Base-by-base conservation (phyloP, 192 early-diverging fungal species). In the Umbelopsis sp. region DNA sequence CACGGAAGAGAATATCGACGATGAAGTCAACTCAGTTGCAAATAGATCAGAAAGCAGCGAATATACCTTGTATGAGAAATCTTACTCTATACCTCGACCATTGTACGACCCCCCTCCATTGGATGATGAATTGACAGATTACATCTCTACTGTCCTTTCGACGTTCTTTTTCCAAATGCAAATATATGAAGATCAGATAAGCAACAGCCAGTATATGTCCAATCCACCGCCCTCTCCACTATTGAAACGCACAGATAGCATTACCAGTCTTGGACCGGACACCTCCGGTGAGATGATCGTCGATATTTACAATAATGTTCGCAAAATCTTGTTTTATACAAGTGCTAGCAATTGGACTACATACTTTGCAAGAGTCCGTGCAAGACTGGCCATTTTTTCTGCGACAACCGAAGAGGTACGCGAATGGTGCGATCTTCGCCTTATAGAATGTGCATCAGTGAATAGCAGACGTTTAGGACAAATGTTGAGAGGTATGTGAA, bases 331-430 rank as follows among this genome's bases (percentile, higher is more conserved):
- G 35, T 92, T 90, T 76, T 97, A 92, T 80, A 84, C 97, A 21
- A 93, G 92, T 53, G 91, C 94, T 9, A 87, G 91, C 33, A 98
- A 97, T 79, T 98, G 95, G 95, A 75, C 77, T 45, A 82, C 92
- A 11, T 90, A 91, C 20, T 91, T 91, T 83, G 80, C 89, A 49
- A 86, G 90, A 48, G 88, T 89, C 33, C 90, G 86, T 68, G 83
- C 78, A 65, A 76, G 87, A 44, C 82, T 90, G 48, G 82, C 83
- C 12, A 77, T 84, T 25, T 75, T 86, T 9, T 81, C 87, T 4
- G 84, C 84, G 45, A 82, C 83, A 22, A 81, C 82, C 67, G 84
- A 90, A 41, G 89, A 91, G 49, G 79, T 85, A 55, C 82, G 80
- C 0, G 88, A 89, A 47, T 82, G 86, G 9, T 82, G 93, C 0